Conservation (phyloP, 108 stramenopile genomes). For the Pseudonitzschia pungens region DNA sequence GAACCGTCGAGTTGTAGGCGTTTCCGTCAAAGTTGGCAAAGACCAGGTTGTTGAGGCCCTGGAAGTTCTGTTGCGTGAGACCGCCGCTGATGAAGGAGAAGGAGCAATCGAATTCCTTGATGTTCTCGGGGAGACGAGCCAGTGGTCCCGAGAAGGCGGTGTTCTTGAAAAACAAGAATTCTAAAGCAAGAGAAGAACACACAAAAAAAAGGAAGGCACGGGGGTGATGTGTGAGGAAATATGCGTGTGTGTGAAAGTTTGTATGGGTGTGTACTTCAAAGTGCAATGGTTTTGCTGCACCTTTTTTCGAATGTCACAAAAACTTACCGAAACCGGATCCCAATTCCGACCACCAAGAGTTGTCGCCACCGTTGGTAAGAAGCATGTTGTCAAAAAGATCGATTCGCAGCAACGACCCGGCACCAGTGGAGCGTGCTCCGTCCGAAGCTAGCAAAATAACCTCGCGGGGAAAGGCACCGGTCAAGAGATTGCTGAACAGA, state of each 20-base stretch:
- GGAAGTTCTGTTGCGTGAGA: constrained; percentile 24
- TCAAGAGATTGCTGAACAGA: constrained; percentile 31
- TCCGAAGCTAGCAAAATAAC: constrained; percentile 28
- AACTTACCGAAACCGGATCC: constrained; percentile 35
- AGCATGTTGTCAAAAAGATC: constrained; percentile 34
- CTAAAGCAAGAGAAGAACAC: neutral
- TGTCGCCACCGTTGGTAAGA: constrained; percentile 35
- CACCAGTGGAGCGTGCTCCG: constrained; percentile 34
- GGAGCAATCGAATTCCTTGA: constrained; percentile 29
- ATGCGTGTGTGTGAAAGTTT: neutral
- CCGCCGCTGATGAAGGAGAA: constrained; percentile 34
- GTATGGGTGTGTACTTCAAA: too few relatives aligned
- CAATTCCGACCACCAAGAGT: constrained; percentile 27
- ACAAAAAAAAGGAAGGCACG: neutral
- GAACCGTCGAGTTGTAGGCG: constrained; percentile 30
- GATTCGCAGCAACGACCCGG: constrained; percentile 32
- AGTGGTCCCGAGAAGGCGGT: constrained; percentile 32
- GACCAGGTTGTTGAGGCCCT: constrained; percentile 28
- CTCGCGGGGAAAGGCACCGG: constrained; percentile 39
- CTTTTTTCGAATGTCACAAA: neutral
- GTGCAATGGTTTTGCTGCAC: too few relatives aligned
- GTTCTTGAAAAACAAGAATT: constrained; percentile 20
- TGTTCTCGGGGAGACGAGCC: constrained; percentile 23
- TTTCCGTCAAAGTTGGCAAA: constrained; percentile 29
- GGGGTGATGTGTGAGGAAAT: neutral